These are phyloP conservation scores for Penicillium vulpinum DNA, from an alignment of 2,329 filamentous ascomycete genomes.

Conservation along the genomic window DNA sequence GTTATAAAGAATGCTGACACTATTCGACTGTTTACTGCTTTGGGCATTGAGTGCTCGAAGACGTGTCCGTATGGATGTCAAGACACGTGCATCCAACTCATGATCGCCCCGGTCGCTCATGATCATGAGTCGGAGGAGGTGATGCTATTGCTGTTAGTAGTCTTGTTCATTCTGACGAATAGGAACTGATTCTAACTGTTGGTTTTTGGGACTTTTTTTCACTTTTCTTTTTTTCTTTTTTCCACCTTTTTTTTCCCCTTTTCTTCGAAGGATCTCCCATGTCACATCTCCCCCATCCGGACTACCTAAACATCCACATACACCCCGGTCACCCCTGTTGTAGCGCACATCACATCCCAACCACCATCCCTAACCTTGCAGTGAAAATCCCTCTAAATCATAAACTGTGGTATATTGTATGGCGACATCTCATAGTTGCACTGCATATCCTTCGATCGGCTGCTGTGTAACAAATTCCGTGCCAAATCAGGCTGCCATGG, in stretches of 20 bases:
- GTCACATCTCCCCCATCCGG: neutral
- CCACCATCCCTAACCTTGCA: neutral
- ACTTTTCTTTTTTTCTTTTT: neutral
- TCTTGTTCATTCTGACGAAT: neutral
- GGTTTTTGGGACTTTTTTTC: neutral
- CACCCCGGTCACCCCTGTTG: neutral
- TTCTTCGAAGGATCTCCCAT: neutral
- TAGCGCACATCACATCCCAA: neutral
- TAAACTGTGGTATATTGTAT: neutral
- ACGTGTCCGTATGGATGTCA: neutral
- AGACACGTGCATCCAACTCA: neutral
- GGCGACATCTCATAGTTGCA: neutral
- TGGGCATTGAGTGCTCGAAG: neutral
- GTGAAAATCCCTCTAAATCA: neutral
- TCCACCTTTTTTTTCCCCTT: neutral
- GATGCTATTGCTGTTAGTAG: neutral
- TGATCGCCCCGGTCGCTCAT: neutral
- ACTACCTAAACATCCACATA: neutral
- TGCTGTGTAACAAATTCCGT: neutral
- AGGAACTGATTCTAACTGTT: neutral
- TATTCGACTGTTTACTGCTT: neutral
- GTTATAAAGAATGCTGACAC: neutral
- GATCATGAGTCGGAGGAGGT: neutral
- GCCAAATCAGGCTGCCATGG: neutral
- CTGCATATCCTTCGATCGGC: neutral